These are phyloP conservation scores for Solanum medicagineum DNA, from an alignment of 257 asterid species.

Conservation along the genomic window DNA sequence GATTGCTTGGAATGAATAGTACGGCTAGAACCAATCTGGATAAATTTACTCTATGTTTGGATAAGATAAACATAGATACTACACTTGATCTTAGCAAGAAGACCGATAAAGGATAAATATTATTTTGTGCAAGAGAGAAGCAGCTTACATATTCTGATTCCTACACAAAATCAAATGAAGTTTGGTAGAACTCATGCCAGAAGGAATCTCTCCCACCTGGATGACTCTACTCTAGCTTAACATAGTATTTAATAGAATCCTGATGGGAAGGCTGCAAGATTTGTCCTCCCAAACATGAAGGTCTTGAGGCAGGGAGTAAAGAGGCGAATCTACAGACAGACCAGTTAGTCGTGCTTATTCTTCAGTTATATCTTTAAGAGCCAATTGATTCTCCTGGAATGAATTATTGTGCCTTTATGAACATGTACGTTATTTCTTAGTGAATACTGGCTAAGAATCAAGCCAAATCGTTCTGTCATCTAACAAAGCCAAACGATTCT, in stretches of 20 bases:
- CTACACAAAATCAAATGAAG: background rate
- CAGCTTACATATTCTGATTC: background rate
- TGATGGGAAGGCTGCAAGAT: background rate
- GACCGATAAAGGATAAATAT: background rate
- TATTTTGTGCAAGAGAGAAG: background rate
- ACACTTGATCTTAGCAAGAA: background rate
- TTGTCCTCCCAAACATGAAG: background rate
- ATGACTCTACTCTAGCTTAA: background rate
- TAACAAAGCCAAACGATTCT: background rate
- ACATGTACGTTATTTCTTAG: background rate
- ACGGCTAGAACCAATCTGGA: background rate
- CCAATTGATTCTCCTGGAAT: background rate
- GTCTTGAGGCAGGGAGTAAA: too few species aligned
- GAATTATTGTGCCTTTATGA: background rate
- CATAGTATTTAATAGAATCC: background rate
- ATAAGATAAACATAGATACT: background rate
- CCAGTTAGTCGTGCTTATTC: too few species aligned
- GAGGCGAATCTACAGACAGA: too few species aligned
- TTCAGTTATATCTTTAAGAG: too few species aligned
- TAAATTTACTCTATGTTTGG: background rate
- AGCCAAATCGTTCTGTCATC: background rate
- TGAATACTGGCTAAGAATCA: background rate
- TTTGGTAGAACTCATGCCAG: background rate
- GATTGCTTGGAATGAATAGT: background rate
- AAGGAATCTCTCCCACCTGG: background rate